Conservation (phyloP, 805 yeast species). For the Suhomyces tanzawaensis region DNA sequence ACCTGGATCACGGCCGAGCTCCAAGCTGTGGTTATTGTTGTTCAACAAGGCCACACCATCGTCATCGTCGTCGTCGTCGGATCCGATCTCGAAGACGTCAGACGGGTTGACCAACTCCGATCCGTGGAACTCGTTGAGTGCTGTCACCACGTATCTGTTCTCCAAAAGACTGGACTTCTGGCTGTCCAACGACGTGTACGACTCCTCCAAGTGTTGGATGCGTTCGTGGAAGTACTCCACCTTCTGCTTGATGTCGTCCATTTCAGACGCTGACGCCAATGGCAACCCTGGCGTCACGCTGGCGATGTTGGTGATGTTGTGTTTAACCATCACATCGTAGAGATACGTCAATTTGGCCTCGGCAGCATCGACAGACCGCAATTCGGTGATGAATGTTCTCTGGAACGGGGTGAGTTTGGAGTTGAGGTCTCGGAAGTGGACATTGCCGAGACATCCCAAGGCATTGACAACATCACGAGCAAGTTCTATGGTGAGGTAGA, state of each 20-base stretch:
- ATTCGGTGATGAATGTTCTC: constrained; percentile 42
- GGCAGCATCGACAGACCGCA: constrained; percentile 35
- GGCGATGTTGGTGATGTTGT: constrained; percentile 48
- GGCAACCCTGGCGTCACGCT: constrained; percentile 23
- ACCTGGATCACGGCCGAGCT: constrained; percentile 13
- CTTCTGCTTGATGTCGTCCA: constrained; percentile 30
- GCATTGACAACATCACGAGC: constrained; percentile 41
- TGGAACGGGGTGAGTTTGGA: constrained; percentile 44
- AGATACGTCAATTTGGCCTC: constrained; percentile 30
- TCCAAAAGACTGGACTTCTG: constrained; percentile 28
- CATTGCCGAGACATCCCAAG: constrained; percentile 38
- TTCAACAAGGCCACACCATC: constrained; percentile 28
- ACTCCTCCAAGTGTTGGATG: constrained; percentile 36
- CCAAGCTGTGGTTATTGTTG: constrained; percentile 18
- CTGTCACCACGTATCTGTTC: constrained; percentile 34
- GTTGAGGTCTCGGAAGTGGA: constrained; percentile 50
- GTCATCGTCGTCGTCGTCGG: constrained; percentile 18
- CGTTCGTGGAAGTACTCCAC: constrained; percentile 26
- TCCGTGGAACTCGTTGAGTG: constrained; percentile 33
- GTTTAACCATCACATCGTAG: constrained; percentile 28
- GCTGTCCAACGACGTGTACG: constrained; percentile 26
- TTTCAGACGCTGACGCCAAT: constrained; percentile 33
- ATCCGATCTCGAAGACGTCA: background rate
- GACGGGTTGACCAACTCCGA: constrained; percentile 14
- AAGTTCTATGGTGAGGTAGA: constrained; percentile 46